Evolutionary conservation across 352 stramenopile genomes (phyloP), one percentile per base, ranked within the genome.

Genomic region (Pythium plurisporium): DNA sequence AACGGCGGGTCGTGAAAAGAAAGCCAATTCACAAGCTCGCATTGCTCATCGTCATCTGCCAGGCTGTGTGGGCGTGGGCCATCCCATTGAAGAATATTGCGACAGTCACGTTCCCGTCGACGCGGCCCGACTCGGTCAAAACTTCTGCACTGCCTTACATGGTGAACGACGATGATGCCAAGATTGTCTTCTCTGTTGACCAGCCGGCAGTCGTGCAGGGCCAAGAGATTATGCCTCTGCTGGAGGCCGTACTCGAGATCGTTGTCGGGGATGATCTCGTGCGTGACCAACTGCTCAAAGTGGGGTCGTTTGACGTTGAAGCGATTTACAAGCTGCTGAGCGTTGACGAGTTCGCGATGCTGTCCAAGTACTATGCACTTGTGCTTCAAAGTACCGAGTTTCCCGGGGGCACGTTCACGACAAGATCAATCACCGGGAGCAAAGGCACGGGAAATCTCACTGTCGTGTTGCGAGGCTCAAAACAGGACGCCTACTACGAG

Each of bases 81-180:
- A 64, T 79, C 12, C 70, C 70, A 7, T 26, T 79, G 20, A 79
- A 79, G 59, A 82, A 82, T 38, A 61, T 82, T 23, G 67, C 45
- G 27, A 70, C 58, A 0, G 60, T 77, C 33, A 55, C 64, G 9
- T 74, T 74, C 37, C 72, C 72, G 10, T 59, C 61, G 12, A 70
- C 60, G 2, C 64, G 58, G 2, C 59, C 72, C 3, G 70, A 79
- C 30, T 59, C 53, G 9, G 31, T 55, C 11, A 59, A 31, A 19
- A 55, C 41, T 9, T 37, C 55, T 19, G 15, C 54, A n/a, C 25
- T 44, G 15, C 33, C 53, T 0, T 68, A 68, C 27, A 46, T 62
- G 40, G 25, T 25, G 8, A 47, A 45, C 12, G 36, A 51, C n/a
- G 1, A 26, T 4, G n/a, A 26, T 23, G 23, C 5, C 31, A 26